Evolutionary conservation across 345 rosid species (phyloP).

Genomic region (Triadica sebifera): DNA sequence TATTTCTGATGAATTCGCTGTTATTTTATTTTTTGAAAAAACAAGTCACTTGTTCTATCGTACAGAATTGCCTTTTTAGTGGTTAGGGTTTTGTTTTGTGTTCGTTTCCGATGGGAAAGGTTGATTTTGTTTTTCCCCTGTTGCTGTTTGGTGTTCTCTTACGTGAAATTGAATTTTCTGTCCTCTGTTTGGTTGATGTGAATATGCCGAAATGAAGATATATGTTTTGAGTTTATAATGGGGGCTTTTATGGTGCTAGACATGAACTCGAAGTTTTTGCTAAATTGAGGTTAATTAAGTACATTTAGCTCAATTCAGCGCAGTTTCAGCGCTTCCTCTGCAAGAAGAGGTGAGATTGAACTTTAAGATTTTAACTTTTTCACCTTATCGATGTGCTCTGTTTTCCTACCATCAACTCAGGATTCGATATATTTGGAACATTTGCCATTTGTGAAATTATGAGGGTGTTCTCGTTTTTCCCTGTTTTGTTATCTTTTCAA

Average conservation of each 20-base stretch:
- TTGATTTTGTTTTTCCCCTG: background rate
- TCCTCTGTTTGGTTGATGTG: constrained; percentile 20
- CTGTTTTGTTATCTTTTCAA: constrained; percentile 4
- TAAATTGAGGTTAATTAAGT: background rate
- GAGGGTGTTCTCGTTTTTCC: background rate
- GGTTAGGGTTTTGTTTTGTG: constrained; percentile 10
- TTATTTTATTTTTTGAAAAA: background rate
- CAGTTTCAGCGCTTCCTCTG: background rate
- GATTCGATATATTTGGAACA: background rate
- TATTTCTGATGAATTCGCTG: background rate
- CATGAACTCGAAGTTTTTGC: background rate
- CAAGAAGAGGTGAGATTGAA: background rate
- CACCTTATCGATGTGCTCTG: background rate
- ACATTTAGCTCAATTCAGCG: background rate
- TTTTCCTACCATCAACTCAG: background rate
- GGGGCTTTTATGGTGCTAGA: background rate
- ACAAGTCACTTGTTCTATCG: background rate
- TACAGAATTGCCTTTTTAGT: background rate
- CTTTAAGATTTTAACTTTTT: background rate
- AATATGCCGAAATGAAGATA: constrained; percentile 18
- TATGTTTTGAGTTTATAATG: constrained; percentile 11
- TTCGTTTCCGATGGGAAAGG: background rate
- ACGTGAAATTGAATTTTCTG: background rate
- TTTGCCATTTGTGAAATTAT: background rate
- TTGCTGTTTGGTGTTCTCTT: background rate